Evolutionary conservation across 768 basidiomycete species (phyloP), one percentile per base, ranked within the genome.

Genomic region (Boletus subparvulus): DNA sequence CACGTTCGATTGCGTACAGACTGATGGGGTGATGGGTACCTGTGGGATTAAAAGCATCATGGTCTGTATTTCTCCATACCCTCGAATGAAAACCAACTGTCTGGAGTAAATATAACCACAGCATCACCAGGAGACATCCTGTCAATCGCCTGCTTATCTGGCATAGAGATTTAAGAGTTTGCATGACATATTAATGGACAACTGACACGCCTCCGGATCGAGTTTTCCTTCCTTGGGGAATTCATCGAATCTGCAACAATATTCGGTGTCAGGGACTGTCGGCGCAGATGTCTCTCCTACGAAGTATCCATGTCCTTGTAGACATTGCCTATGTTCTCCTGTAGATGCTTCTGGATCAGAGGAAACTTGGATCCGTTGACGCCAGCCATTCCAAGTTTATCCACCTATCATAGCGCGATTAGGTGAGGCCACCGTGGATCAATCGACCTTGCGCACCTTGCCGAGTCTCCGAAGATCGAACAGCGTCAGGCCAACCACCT

Each of bases 101-200:
- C 94, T 4, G 94, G 94, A 4, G 94, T 96, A 72, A 96, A 96
- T 60, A 96, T 86, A 64, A 94, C 88, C 47, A 92, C 86, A n/a
- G 93, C 93, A 61, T 92, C 88, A 24, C 94, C 92, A 10, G 89
- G 80, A 12, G 82, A 80, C 65, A 94, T 76, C 52, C 81, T 78
- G 71, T 90, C 83, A 52, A 96, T 92, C 39, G 92, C 92, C 16
- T 70, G 72, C 70, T 90, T 93, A 75, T 93, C 92, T 93, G 65
- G n/a, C n/a, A 51, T 12, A 37, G 21, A 26, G 14, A 51, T 13
- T 30, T 60, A 17, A 57, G 52, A 11, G 10, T 19, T 36, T 37
- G 40, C 12, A 55, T 52, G 11, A 35, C 51, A 47, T 40, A 54
- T 45, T 19, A 47, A 46, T 47, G n/a, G 28, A 32, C 26, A 11